A percentile compares a stretch with the other conserved stretches of the same genome.
Evolutionary conservation across 2,329 filamentous ascomycete genomes (phyloP).

Genomic region (Endoconidiophora polonica): DNA sequence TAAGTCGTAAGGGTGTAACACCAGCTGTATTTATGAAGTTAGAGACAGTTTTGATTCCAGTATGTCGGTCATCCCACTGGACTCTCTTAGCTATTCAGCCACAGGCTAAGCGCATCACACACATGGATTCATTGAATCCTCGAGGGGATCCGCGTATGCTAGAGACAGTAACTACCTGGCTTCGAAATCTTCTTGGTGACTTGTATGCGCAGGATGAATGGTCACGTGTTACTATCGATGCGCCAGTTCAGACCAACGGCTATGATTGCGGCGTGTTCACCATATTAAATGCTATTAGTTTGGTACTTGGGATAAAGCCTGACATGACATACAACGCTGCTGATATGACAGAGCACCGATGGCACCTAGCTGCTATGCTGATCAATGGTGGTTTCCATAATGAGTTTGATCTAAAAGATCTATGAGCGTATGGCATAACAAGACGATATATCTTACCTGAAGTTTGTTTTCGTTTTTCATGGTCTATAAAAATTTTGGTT

Average conservation of each 20-base stretch:
- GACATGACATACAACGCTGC: slow-evolving; percentile 29
- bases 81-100: slow-evolving; percentile 53
- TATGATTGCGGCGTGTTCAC: slow-evolving; percentile 67
- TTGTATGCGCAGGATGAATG: slow-evolving; percentile 42
- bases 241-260: slow-evolving; percentile 45
- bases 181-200: slow-evolving; percentile 38
- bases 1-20: slow-evolving; percentile 38
- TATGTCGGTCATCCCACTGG: slow-evolving; percentile 52
- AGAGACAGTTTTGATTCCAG: slow-evolving; percentile 52
- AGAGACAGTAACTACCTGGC: slow-evolving; percentile 32
- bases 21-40: slow-evolving; percentile 47
- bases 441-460: neutral
- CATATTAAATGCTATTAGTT: slow-evolving; percentile 53
- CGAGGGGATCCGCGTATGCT: slow-evolving; percentile 26
- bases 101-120: slow-evolving; percentile 40
- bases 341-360: slow-evolving; percentile 43
- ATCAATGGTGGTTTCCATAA: slow-evolving; percentile 49
- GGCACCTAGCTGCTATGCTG: slow-evolving; percentile 46
- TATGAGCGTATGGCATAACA: slow-evolving; percentile 17
- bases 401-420: slow-evolving; percentile 34
- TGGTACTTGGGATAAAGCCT: slow-evolving; percentile 36
- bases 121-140: slow-evolving; percentile 48
- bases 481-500: too few species aligned
- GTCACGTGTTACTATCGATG: slow-evolving; percentile 33
- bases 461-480: neutral